Base-by-base conservation (phyloP, 768 basidiomycete species). In the Leucogyrophana mollusca region DNA sequence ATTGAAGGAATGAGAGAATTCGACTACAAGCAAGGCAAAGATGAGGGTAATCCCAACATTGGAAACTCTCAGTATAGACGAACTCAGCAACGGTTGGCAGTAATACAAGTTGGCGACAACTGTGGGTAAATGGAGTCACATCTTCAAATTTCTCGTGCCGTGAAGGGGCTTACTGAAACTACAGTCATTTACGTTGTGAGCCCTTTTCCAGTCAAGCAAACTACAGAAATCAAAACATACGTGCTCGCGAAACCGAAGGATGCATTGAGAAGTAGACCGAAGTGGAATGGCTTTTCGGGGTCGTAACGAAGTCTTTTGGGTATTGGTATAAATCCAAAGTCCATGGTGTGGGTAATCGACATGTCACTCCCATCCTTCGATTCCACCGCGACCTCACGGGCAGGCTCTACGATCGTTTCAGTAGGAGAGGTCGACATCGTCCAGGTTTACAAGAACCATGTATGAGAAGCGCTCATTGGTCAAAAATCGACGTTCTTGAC, bases 81-180 rank as follows among this genome's bases (percentile, higher is more conserved):
- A 60, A 81, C 89, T 87, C 11, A 91, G 66, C 54, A 93, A 60
- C 0, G 90, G 90, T 67, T 90, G 87, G 50, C 83, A 87, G 54
- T 91, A 93, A 58, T 91, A 92, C 38, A 92, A 60, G 57, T 92
- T 92, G n/a, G 81, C 77, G 11, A 82, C 82, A 34, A 69, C 84
- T 85, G 23, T 45, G 45, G 52, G 25, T 22, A 9, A 2, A 14
- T 6, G 3, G 24, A 33, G n/a, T 30, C 22, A 24, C 10, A 11
- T 59, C n/a, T 51, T 17, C 14, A 24, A 23, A 6, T 21, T 23
- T 33, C n/a, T 5, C 25, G 5, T 5, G 20, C 41, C 27, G 23
- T 14, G 21, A 9, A 13, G 4, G 18, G 11, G 49, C 65, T 37
- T 34, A 67, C 63, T 52, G 43, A 67, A 65, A 13, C 27, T 30